Percentiles rank a stretch among this genome's conserved stretches.
These are phyloP conservation scores for Fusarium tanahbumbuense DNA, from an alignment of 2,329 filamentous ascomycete species.

Conservation along the genomic window DNA sequence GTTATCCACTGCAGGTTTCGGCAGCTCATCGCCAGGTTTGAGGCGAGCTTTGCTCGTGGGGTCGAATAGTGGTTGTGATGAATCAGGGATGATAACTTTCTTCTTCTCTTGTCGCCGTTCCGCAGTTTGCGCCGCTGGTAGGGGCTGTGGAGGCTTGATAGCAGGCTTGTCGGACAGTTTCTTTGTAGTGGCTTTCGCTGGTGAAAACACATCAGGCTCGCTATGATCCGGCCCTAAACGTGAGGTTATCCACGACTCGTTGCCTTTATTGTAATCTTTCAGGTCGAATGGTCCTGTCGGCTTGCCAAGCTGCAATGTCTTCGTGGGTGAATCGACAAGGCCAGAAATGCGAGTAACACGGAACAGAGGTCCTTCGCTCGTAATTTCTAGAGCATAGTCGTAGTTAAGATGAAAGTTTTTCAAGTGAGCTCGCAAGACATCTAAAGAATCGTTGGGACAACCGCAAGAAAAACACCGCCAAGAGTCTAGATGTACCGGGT, in stretches of 20 bases:
- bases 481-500: slow-evolving; percentile 59
- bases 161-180: slow-evolving; percentile 43
- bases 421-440: slow-evolving; percentile 63
- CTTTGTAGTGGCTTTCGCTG: slow-evolving; percentile 40
- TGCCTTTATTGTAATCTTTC: slow-evolving; percentile 57
- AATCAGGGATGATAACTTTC: slow-evolving; percentile 60
- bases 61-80: slow-evolving; percentile 66
- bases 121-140: slow-evolving; percentile 2
- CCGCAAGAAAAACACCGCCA: slow-evolving; percentile 65
- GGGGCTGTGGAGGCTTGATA: slow-evolving; percentile 23
- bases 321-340: slow-evolving; percentile 47
- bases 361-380: slow-evolving; percentile 55
- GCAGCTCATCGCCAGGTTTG: slow-evolving; percentile 61
- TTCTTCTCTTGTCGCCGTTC: slow-evolving; percentile 35
- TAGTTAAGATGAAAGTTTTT: slow-evolving; percentile 59
- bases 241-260: slow-evolving; percentile 59
- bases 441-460: slow-evolving; percentile 59
- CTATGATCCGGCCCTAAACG: slow-evolving; percentile 54
- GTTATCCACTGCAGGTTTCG: slow-evolving; percentile 58
- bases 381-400: slow-evolving; percentile 54
- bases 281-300: slow-evolving; percentile 59
- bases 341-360: slow-evolving; percentile 52
- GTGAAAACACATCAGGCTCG: slow-evolving; percentile 45
- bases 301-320: slow-evolving; percentile 57
- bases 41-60: slow-evolving; percentile 66